Percentiles rank a stretch among this genome's conserved stretches.
Conservation (phyloP, 192 early-diverging fungal species). For the Umbelopsis sp. region DNA sequence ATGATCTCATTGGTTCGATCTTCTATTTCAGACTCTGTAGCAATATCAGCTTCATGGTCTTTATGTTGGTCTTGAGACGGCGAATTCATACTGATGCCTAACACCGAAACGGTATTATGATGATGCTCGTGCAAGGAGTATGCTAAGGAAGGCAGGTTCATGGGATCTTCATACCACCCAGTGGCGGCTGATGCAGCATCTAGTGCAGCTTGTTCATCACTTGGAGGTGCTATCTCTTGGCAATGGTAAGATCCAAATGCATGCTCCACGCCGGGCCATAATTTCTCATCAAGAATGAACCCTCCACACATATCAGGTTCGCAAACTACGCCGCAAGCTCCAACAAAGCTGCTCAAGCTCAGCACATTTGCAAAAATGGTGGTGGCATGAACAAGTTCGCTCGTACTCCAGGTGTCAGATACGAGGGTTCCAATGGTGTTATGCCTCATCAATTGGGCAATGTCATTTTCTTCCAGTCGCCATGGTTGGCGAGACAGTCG, state of each 20-base stretch:
- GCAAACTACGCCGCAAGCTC: slow-evolving; percentile 55
- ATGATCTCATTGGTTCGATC: slow-evolving; percentile 30
- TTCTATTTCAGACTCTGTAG: neutral
- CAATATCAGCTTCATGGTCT: slow-evolving; percentile 4
- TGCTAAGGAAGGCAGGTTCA: neutral
- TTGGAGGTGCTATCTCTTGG: neutral
- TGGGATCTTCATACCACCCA: neutral
- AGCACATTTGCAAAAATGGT: slow-evolving; percentile 48
- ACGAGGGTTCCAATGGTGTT: slow-evolving; percentile 17
- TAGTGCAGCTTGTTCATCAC: neutral
- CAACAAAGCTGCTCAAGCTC: slow-evolving; percentile 54
- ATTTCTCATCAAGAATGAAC: slow-evolving; percentile 14
- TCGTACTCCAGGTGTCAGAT: slow-evolving; percentile 51
- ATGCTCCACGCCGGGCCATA: slow-evolving; percentile 35
- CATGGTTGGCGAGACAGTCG: slow-evolving; percentile 60
- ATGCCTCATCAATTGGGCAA: slow-evolving; percentile 39
- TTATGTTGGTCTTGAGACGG: neutral
- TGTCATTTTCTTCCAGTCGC: slow-evolving; percentile 44
- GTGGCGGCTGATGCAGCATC: slow-evolving; percentile 4
- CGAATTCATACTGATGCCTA: neutral
- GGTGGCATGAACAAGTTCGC: slow-evolving; percentile 58
- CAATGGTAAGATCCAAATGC: slow-evolving; percentile 20
- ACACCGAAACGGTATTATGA: neutral
- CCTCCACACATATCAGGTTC: slow-evolving; percentile 62
- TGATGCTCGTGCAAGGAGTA: neutral